Evolutionary conservation across 169 alveolate genomes (phyloP).

Genomic region (Cryptosporidium bovis): DNA sequence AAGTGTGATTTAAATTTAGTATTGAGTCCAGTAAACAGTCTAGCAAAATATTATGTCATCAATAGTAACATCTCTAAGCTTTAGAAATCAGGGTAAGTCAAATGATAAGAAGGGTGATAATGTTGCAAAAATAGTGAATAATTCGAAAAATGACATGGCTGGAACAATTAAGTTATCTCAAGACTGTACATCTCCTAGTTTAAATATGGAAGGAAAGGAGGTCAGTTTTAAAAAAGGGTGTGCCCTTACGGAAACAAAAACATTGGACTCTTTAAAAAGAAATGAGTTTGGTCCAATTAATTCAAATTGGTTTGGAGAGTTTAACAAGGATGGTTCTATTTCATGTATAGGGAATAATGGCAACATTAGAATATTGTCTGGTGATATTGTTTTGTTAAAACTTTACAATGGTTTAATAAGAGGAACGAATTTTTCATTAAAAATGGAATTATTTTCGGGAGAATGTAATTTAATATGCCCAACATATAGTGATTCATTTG

Average conservation of each 20-base stretch:
- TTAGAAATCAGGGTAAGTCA: conserved; percentile 38
- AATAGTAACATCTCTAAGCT: conserved; percentile 18
- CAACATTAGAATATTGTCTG: conserved; percentile 31
- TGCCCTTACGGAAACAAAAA: not conserved
- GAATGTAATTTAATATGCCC: not conserved
- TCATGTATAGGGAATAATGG: conserved; percentile 44
- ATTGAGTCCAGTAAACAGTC: no score
- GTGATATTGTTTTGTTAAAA: conserved; percentile 15
- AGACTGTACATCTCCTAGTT: not conserved
- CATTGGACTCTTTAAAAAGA: not conserved
- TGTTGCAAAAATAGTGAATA: not conserved
- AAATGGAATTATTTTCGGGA: conserved; percentile 37
- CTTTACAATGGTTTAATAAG: conserved; percentile 47
- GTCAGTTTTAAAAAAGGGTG: conserved; percentile 10
- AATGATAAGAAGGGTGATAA: conserved; percentile 11
- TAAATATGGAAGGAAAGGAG: not conserved
- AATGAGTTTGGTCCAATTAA: conserved; percentile 23
- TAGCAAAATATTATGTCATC: conserved; percentile 13
- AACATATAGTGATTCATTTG: conserved; percentile 12
- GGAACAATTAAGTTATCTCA: not conserved
- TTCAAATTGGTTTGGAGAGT: conserved; percentile 52
- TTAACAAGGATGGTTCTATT: conserved; percentile 19
- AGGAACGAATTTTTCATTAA: conserved; percentile 12
- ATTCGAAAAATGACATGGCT: conserved; percentile 1
- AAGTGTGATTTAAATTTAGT: no score